Evolutionary conservation across 163 green algal species (phyloP).

Genomic region (Chlorella variabilis): DNA sequence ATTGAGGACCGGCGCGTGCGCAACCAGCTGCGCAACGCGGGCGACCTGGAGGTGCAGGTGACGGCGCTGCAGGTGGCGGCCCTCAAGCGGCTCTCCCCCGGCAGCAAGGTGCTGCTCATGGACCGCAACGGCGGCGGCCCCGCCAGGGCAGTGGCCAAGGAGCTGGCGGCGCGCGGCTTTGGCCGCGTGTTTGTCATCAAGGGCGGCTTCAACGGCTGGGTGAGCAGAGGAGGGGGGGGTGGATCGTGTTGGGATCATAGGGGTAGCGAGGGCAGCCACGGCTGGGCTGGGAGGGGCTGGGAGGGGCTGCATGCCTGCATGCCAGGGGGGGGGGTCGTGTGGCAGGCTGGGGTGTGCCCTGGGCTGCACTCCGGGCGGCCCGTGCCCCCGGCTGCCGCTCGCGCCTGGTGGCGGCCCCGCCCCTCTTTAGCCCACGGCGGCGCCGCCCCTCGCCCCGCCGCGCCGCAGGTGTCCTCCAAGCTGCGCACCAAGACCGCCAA

Average conservation of each 20-base stretch:
- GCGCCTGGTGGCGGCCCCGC: no score
- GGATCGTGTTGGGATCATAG: no score
- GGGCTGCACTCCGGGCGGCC: no score
- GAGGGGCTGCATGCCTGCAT: no score
- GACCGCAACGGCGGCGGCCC: constrained; percentile 73
- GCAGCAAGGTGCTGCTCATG: constrained; percentile 80
- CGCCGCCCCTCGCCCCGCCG: no score
- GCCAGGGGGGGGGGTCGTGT: no score
- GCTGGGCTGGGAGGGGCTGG: no score
- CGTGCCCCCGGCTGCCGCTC: no score
- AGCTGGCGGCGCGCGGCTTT: constrained; percentile 78
- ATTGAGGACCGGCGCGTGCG: constrained; percentile 79
- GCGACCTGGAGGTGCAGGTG: constrained; percentile 78
- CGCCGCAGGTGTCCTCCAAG: constrained; percentile 74
- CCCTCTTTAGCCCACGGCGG: no score
- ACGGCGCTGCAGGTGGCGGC: constrained; percentile 67
- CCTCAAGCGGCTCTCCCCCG: constrained; percentile 78
- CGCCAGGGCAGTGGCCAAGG: constrained; percentile 75
- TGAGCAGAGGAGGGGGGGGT: no score
- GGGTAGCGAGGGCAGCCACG: no score
- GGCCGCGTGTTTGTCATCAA: constrained; percentile 66
- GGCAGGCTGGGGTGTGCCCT: no score
- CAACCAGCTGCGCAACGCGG: constrained; percentile 74
- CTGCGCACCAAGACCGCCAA: constrained; percentile 76
- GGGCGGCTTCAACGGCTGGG: constrained; percentile 82